Conservation (phyloP, 306 rosid genomes). For the Acmispon strigosus region DNA sequence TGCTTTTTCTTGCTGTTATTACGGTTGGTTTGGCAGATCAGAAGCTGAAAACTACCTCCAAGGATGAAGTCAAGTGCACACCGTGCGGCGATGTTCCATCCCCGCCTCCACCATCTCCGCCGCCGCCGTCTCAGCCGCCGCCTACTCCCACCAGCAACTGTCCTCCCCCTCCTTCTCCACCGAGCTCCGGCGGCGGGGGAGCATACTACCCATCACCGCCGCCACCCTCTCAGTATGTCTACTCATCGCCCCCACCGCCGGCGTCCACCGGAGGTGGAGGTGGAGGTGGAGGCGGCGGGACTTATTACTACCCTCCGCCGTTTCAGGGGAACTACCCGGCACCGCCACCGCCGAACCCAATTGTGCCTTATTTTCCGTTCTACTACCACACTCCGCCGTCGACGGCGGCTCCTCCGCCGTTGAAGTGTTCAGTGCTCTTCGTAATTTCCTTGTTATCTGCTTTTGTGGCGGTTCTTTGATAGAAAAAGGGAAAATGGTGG, state of each 20-base stretch:
- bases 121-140: slow-evolving; percentile 26
- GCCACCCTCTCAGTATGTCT: slow-evolving; percentile 42
- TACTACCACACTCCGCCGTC: slow-evolving; percentile 68
- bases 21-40: slow-evolving; percentile 12
- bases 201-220: slow-evolving; percentile 58
- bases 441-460: slow-evolving; percentile 2
- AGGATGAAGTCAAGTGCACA: slow-evolving; percentile 77
- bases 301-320: slow-evolving; percentile 52
- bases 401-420: slow-evolving; percentile 20
- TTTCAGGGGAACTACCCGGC: slow-evolving; percentile 31
- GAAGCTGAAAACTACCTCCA: slow-evolving; percentile 16
- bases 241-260: slow-evolving; percentile 32
- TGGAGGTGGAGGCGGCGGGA: slow-evolving; percentile 34
- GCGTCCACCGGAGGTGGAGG: slow-evolving; percentile 22
- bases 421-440: background rate
- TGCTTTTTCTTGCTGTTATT: background rate
- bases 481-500: background rate
- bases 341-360: slow-evolving; percentile 96
- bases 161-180: slow-evolving; percentile 66
- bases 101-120: slow-evolving; percentile 49
- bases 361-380: slow-evolving; percentile 86
- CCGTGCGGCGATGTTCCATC: slow-evolving; percentile 56
- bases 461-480: slow-evolving; percentile 35
- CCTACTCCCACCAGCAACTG: slow-evolving; percentile 25
- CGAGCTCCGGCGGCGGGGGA: slow-evolving; percentile 31